Evolutionary conservation across 768 basidiomycete species (phyloP).

Genomic region (Symmetrospora coprosmae): DNA sequence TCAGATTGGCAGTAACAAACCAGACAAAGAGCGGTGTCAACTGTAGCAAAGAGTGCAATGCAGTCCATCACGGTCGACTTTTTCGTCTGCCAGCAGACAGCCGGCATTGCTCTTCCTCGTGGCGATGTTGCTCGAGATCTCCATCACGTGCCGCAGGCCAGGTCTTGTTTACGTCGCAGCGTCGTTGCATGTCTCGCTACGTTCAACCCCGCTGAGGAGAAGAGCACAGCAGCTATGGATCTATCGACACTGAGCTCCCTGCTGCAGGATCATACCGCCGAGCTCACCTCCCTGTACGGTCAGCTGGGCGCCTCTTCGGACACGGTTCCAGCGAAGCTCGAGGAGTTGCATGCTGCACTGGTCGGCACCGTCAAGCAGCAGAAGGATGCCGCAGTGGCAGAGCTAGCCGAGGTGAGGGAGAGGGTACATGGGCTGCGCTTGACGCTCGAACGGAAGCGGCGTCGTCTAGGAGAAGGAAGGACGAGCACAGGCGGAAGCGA

Average conservation of each 20-base stretch:
- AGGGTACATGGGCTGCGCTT: neutral
- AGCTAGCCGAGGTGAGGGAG: constrained; percentile 5
- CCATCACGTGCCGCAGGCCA: too few relatives aligned
- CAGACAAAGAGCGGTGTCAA: too few relatives aligned
- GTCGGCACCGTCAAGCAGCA: constrained; percentile 20
- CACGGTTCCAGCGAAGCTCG: constrained; percentile 8
- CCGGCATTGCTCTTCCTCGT: too few relatives aligned
- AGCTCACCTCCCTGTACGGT: constrained; percentile 5
- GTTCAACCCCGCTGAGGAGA: too few relatives aligned
- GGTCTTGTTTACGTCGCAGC: too few relatives aligned
- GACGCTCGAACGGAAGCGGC: neutral
- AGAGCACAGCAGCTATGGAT: constrained; percentile 2
- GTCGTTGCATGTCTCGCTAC: too few relatives aligned
- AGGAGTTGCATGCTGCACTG: constrained; percentile 20
- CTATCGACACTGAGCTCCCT: constrained; percentile 11
- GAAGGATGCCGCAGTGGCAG: constrained; percentile 5
- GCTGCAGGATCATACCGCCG: neutral
- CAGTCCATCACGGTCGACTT: too few relatives aligned
- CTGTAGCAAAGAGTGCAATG: too few relatives aligned
- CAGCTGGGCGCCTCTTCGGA: neutral
- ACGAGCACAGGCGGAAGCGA: neutral
- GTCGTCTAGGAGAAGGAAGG: constrained; percentile 4
- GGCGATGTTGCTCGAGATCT: too few relatives aligned
- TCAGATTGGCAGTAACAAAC: too few relatives aligned
- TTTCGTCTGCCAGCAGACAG: too few relatives aligned